A percentile compares a stretch with the other conserved stretches of the same genome.
Conservation (phyloP, 805 yeast genomes). For the Metschnikowia sp. region DNA sequence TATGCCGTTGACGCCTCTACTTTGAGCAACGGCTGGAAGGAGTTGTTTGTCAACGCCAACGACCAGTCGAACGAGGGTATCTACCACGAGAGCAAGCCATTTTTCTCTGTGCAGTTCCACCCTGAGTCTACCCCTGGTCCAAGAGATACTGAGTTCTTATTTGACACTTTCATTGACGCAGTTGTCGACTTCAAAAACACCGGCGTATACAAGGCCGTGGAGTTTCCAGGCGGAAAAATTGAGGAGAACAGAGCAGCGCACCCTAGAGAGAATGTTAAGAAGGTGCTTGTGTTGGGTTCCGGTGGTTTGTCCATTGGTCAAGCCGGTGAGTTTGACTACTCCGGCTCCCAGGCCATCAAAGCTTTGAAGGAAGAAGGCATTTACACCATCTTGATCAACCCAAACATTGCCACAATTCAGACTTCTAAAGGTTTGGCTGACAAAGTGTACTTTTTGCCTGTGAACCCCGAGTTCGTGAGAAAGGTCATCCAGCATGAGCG, state of each 20-base stretch:
- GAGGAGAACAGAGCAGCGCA: slow-evolving; percentile 72
- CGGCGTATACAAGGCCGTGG: slow-evolving; percentile 63
- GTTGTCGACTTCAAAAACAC: slow-evolving; percentile 64
- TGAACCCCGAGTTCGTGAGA: slow-evolving; percentile 92
- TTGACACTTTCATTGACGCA: slow-evolving; percentile 85
- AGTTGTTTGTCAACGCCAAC: slow-evolving; percentile 90
- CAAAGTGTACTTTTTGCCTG: slow-evolving; percentile 97
- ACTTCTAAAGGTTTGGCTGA: slow-evolving; percentile 98
- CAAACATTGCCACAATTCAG: slow-evolving; percentile 97
- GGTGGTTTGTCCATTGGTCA: slow-evolving; percentile 99
- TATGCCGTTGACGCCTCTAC: slow-evolving; percentile 88
- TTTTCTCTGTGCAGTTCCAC: slow-evolving; percentile 97
- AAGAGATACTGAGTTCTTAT: slow-evolving; percentile 95
- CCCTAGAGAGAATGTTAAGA: slow-evolving; percentile 82
- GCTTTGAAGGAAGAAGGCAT: slow-evolving; percentile 98
- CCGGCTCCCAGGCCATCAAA: slow-evolving; percentile 98
- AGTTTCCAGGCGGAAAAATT: slow-evolving; percentile 78
- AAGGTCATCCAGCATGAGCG: slow-evolving; percentile 92
- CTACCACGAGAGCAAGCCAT: slow-evolving; percentile 82
- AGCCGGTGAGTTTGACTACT: slow-evolving; percentile 98
- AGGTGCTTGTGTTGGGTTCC: slow-evolving; percentile 91
- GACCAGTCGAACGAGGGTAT: slow-evolving; percentile 99
- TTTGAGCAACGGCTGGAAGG: slow-evolving; percentile 80
- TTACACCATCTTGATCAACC: slow-evolving; percentile 92
- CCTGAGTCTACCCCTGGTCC: slow-evolving; percentile 99